phyloP scores from a whole-genome alignment of 129 eudicot genomes.

The Smallanthus sonchifolius region DNA sequence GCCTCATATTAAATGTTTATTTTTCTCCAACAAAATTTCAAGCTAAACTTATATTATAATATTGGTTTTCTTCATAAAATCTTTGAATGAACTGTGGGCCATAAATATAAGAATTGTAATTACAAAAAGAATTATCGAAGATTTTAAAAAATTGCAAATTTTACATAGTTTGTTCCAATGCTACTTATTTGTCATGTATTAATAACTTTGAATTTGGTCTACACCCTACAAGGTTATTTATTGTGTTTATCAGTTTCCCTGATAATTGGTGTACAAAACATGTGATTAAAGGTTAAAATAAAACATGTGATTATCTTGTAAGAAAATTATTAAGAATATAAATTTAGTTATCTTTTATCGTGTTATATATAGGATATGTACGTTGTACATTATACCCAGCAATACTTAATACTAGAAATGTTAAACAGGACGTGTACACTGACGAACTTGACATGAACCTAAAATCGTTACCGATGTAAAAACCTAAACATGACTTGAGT shows the following conservation, averaged over 20 bases:
- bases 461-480: no score
- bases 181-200: background rate
- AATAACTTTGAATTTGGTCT: background rate
- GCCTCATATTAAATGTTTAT: slow-evolving; percentile 1
- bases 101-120: no score
- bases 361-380: background rate
- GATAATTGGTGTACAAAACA: background rate
- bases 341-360: background rate
- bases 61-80: background rate
- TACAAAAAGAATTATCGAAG: no score
- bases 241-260: background rate
- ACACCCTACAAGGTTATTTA: no score
- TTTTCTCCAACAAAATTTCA: background rate
- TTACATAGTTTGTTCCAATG: background rate
- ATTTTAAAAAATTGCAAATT: background rate
- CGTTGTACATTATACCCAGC: background rate
- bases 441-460: no score
- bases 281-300: background rate
- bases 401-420: no score
- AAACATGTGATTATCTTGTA: background rate
- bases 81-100: background rate
- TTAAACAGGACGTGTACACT: no score
- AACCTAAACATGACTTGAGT: no score
- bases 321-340: background rate
- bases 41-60: background rate